Evolutionary conservation across 2,329 filamentous ascomycete species (phyloP).

Genomic region (Orbilia brochopaga): DNA sequence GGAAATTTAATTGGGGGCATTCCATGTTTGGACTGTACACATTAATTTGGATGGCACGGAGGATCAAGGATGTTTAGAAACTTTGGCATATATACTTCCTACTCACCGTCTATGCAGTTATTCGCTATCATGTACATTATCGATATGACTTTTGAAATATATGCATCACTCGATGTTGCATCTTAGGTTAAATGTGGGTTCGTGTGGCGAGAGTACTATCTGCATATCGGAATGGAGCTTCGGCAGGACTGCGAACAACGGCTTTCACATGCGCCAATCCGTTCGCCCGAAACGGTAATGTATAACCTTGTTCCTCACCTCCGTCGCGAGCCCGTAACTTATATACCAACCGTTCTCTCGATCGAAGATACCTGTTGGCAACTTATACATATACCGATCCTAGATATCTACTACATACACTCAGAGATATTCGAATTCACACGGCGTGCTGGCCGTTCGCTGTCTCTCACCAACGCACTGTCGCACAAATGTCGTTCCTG

Average conservation of each 20-base stretch:
- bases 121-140: too few species aligned
- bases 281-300: constrained; percentile 35
- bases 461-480: background rate
- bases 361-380: too few species aligned
- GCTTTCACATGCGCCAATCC: constrained; percentile 41
- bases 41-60: background rate
- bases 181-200: too few species aligned
- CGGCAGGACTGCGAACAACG: constrained; percentile 40
- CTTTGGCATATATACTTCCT: too few species aligned
- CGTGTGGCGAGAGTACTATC: too few species aligned
- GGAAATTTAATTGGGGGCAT: background rate
- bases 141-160: too few species aligned
- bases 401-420: too few species aligned
- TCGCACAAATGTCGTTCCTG: constrained; percentile 28
- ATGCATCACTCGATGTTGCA: too few species aligned
- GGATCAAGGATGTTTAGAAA: constrained; percentile 2
- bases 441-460: background rate
- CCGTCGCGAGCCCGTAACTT: constrained; percentile 3
- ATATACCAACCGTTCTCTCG: too few species aligned
- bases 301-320: background rate
- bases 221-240: constrained; percentile 11
- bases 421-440: too few species aligned
- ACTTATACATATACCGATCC: too few species aligned
- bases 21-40: background rate
- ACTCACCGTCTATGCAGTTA: too few species aligned